Conservation (phyloP, 176 grass and related monocot genomes). For the Eremochloa ophiuroides region DNA sequence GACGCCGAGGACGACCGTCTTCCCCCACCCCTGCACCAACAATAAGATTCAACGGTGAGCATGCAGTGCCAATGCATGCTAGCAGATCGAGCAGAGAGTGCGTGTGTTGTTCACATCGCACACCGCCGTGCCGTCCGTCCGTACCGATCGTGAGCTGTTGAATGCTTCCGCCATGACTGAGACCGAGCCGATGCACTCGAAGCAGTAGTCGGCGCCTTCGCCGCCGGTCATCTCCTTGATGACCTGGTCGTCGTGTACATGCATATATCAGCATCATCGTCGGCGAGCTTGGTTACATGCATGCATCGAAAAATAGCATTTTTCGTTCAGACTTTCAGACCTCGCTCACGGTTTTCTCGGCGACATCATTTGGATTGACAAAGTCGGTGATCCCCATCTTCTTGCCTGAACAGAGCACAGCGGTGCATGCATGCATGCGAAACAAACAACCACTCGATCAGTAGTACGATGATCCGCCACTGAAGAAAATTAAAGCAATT, state of each 20-base stretch:
- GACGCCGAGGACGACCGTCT: slow-evolving; percentile 47
- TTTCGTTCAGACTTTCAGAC: slow-evolving; percentile 14
- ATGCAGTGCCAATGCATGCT: no score
- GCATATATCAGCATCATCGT: no score
- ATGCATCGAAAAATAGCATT: not conserved
- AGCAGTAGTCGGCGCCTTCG: slow-evolving; percentile 59
- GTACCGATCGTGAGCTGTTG: slow-evolving; percentile 25
- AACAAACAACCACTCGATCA: not conserved
- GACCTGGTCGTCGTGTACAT: not conserved
- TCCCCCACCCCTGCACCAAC: slow-evolving; percentile 61
- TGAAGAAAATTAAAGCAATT: not conserved
- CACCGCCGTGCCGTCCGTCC: not conserved
- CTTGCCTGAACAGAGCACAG: not conserved
- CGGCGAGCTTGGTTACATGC: not conserved
- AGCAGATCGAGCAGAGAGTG: no score
- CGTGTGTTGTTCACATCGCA: not conserved
- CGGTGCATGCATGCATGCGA: not conserved
- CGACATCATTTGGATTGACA: slow-evolving; percentile 14
- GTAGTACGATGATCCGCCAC: not conserved
- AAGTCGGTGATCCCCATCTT: slow-evolving; percentile 39
- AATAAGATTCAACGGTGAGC: not conserved
- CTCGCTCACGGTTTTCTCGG: slow-evolving; percentile 22
- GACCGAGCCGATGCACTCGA: slow-evolving; percentile 44
- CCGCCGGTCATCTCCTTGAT: slow-evolving; percentile 48
- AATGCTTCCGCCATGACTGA: slow-evolving; percentile 47